phyloP scores from a whole-genome alignment of 108 stramenopile species.

The Cyclotella kingstonii region DNA sequence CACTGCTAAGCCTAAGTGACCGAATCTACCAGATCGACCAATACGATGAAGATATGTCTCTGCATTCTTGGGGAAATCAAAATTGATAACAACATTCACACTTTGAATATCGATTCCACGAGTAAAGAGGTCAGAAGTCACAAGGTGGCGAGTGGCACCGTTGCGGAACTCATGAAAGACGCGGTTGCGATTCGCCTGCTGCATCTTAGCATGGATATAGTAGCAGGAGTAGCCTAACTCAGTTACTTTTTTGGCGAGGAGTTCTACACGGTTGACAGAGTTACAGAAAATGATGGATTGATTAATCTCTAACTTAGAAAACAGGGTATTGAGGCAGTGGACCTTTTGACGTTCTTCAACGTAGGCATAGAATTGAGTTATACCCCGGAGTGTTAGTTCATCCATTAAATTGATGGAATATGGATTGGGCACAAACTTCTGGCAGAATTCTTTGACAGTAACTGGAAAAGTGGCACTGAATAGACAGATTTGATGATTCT shows the following conservation, averaged over 20 bases:
- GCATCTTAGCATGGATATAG: conserved; percentile 99
- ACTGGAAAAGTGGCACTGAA: conserved; percentile 99
- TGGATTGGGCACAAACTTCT: conserved; percentile 89
- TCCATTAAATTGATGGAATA: conserved; percentile 99
- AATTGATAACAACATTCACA: conserved; percentile 99
- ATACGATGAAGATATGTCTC: conserved; percentile 99
- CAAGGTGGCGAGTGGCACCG: conserved; percentile 96
- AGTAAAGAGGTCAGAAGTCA: conserved; percentile 97
- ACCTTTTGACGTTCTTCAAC: conserved; percentile 99
- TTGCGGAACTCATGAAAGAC: conserved; percentile 99
- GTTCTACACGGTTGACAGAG: conserved; percentile 97
- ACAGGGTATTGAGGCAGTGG: conserved; percentile 98
- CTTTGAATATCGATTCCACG: conserved; percentile 99
- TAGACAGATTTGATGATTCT: conserved; percentile 94
- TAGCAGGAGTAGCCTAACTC: conserved; percentile 99
- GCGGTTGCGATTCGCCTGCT: conserved; percentile 96
- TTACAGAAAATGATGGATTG: conserved; percentile 99
- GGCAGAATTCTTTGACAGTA: conserved; percentile 94
- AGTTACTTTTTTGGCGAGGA: conserved; percentile 97
- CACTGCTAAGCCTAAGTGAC: conserved; percentile 97
- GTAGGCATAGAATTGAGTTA: conserved; percentile 98
- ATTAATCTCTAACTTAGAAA: conserved; percentile 97
- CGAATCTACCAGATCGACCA: conserved; percentile 97
- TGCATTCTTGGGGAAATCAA: conserved; percentile 98
- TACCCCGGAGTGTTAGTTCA: conserved; percentile 98